These are phyloP conservation scores for Arabis alpina DNA, from an alignment of 345 rosid genomes.

Conservation along the genomic window DNA sequence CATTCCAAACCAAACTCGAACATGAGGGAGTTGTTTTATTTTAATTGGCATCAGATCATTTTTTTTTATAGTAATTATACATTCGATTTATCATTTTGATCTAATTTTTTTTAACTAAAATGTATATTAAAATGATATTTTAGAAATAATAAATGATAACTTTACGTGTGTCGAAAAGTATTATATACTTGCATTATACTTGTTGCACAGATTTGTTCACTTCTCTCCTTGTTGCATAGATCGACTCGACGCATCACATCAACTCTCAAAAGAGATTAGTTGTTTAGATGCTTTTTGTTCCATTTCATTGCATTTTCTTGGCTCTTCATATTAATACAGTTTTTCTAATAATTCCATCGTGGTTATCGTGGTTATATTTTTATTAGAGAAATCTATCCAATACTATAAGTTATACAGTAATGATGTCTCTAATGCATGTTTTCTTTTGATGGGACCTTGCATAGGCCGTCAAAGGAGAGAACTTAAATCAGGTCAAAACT, in stretches of 20 bases:
- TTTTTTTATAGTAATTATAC: not conserved
- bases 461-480: conserved; percentile 30
- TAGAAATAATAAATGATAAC: not conserved
- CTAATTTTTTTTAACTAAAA: not conserved
- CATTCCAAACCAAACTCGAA: too few species aligned
- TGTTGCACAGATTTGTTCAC: not conserved
- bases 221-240: conserved; percentile 7
- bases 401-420: not conserved
- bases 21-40: too few species aligned
- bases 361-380: conserved; percentile 6
- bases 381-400: not conserved
- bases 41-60: not conserved
- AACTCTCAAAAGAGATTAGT: too few species aligned
- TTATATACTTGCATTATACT: conserved; percentile 16
- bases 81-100: too few species aligned
- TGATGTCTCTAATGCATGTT: conserved; percentile 16
- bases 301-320: conserved; percentile 17
- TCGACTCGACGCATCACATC: too few species aligned
- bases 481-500: conserved; percentile 27
- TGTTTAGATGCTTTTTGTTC: conserved; percentile 23
- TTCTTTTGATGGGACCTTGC: conserved; percentile 28
- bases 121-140: not conserved
- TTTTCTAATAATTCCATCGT: conserved; percentile 1
- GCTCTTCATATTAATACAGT: conserved; percentile 1
- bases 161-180: not conserved